Conservation (phyloP, 2,329 filamentous ascomycete genomes). For the Cercospora sp. region DNA sequence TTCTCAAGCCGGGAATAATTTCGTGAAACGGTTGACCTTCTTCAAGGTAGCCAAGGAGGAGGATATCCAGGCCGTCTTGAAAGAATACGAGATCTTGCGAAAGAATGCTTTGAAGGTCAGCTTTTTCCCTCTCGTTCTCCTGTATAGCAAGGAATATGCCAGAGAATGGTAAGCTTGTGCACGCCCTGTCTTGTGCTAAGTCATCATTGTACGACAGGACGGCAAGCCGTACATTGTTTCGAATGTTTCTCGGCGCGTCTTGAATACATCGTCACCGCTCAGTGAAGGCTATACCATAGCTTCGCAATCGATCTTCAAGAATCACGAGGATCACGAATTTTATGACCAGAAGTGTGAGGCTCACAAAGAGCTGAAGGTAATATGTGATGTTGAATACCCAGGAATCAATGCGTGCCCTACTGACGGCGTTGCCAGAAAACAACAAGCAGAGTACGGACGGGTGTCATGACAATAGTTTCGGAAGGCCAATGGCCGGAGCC, state of each 20-base stretch:
- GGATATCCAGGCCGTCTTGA: conserved; percentile 47
- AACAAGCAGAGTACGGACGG: conserved; percentile 31
- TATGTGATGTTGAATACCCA: background rate
- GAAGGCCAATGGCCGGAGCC: conserved; percentile 35
- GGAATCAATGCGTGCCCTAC: background rate
- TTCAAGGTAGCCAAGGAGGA: conserved; percentile 55
- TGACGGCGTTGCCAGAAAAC: conserved; percentile 23
- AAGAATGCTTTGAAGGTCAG: conserved; percentile 47
- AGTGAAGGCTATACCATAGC: conserved; percentile 66
- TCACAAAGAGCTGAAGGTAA: conserved; percentile 53
- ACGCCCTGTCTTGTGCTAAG: conserved; percentile 2
- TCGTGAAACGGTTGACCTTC: conserved; percentile 53
- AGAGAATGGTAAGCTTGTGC: background rate
- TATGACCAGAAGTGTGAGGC: conserved; percentile 64
- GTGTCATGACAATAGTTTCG: conserved; percentile 34
- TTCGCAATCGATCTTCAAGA: conserved; percentile 64
- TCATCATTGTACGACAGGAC: conserved; percentile 49
- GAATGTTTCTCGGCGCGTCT: conserved; percentile 30
- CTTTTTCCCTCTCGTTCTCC: background rate
- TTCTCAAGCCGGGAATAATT: conserved; percentile 18
- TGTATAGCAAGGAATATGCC: background rate
- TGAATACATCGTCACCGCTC: conserved; percentile 46
- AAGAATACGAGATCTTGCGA: conserved; percentile 47
- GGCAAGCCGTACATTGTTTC: conserved; percentile 69
- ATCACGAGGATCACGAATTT: conserved; percentile 65